phyloP scores from a whole-genome alignment of 2,329 filamentous ascomycete genomes.

The Rhytidhysteron rufulum region DNA sequence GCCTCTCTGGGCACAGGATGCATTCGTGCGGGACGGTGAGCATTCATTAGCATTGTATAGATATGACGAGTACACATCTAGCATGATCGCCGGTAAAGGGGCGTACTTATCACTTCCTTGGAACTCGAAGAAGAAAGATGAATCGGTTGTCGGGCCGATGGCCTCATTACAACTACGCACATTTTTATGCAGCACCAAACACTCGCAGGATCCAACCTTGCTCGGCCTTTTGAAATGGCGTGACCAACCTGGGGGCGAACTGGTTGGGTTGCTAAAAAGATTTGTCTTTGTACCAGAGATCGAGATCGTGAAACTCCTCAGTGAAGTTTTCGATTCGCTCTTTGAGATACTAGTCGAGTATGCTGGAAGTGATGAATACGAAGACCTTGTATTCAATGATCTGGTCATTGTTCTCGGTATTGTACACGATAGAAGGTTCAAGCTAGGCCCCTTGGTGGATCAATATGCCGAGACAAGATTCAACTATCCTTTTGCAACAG shows the following conservation, averaged over 20 bases:
- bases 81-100: slow-evolving; percentile 68
- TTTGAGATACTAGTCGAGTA: slow-evolving; percentile 91
- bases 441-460: slow-evolving; percentile 84
- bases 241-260: slow-evolving; percentile 65
- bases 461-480: slow-evolving; percentile 85
- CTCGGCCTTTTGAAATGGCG: slow-evolving; percentile 84
- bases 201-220: slow-evolving; percentile 87
- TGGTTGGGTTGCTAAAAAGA: slow-evolving; percentile 72
- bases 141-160: slow-evolving; percentile 70
- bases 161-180: slow-evolving; percentile 77
- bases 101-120: slow-evolving; percentile 85
- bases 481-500: slow-evolving; percentile 88
- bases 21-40: slow-evolving; percentile 81
- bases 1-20: slow-evolving; percentile 87
- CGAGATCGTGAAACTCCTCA: slow-evolving; percentile 91
- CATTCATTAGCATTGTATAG: slow-evolving; percentile 82
- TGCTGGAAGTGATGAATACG: slow-evolving; percentile 85
- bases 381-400: slow-evolving; percentile 87
- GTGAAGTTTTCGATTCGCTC: slow-evolving; percentile 82
- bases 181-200: slow-evolving; percentile 88
- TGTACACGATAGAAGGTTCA: slow-evolving; percentile 90
- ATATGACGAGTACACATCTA: slow-evolving; percentile 85
- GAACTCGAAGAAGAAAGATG: slow-evolving; percentile 71
- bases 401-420: slow-evolving; percentile 88
- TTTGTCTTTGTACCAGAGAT: slow-evolving; percentile 94